Evolutionary conservation across 352 stramenopile genomes (phyloP).

Genomic region (Globisporangium perplexum): DNA sequence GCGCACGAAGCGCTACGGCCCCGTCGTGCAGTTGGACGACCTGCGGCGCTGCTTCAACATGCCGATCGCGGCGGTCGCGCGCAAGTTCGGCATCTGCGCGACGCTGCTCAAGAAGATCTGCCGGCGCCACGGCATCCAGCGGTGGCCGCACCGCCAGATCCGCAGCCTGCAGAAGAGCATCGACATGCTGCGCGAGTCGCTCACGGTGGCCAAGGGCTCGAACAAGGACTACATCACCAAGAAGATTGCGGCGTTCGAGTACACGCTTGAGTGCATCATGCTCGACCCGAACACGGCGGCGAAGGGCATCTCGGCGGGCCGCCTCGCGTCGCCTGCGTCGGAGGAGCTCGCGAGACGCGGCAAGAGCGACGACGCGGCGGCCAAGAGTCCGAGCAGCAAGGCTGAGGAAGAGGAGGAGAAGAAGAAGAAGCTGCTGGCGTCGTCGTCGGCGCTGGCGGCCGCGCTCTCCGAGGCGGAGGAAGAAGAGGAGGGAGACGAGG

Average conservation of each 20-base stretch:
- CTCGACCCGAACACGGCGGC: constrained; percentile 71
- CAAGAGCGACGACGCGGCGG: constrained; percentile 3
- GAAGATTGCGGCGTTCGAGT: constrained; percentile 79
- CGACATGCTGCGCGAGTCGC: constrained; percentile 70
- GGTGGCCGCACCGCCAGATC: constrained; percentile 82
- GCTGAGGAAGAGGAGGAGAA: too few species aligned
- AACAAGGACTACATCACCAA: constrained; percentile 80
- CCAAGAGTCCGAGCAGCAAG: neutral
- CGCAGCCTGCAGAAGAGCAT: constrained; percentile 80
- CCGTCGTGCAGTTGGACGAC: constrained; percentile 68
- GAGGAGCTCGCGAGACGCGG: constrained; percentile 62
- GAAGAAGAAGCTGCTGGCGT: constrained; percentile 25
- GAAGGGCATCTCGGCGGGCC: constrained; percentile 61
- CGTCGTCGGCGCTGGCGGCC: constrained; percentile 17
- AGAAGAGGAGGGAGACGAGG: constrained; percentile 17
- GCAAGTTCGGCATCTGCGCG: constrained; percentile 83
- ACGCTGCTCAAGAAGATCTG: constrained; percentile 86
- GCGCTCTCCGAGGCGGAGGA: constrained; percentile 52
- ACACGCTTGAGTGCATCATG: constrained; percentile 80
- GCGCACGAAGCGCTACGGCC: constrained; percentile 53
- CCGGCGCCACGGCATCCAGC: constrained; percentile 72
- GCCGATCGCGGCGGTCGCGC: constrained; percentile 71
- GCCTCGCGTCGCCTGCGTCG: constrained; percentile 45
- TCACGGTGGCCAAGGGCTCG: constrained; percentile 60
- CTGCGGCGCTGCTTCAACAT: constrained; percentile 81